Evolutionary conservation across 2,329 filamentous ascomycete species (phyloP).

Genomic region (Cryoendolithus antarcticus): DNA sequence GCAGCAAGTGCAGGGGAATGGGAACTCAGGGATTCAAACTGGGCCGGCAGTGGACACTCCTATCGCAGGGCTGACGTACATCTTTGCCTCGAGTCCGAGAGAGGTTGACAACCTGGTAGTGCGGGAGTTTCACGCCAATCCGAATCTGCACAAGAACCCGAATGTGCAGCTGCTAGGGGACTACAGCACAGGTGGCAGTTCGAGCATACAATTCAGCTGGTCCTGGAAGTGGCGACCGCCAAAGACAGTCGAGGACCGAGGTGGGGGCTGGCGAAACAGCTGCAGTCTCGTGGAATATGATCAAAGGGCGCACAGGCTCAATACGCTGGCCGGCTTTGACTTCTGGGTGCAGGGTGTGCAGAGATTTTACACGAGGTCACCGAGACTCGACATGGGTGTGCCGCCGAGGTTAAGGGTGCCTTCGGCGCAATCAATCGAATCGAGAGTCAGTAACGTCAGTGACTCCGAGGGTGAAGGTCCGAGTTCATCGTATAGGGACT

Average conservation of each 20-base stretch:
- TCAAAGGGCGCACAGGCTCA: slow-evolving; percentile 74
- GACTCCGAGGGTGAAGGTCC: slow-evolving; percentile 46
- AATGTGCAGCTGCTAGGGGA: slow-evolving; percentile 95
- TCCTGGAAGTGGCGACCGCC: slow-evolving; percentile 95
- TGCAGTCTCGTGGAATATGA: slow-evolving; percentile 99
- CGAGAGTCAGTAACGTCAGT: slow-evolving; percentile 50
- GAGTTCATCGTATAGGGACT: slow-evolving; percentile 25
- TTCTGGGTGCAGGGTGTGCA: slow-evolving; percentile 72
- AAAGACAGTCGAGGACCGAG: slow-evolving; percentile 65
- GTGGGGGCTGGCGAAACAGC: slow-evolving; percentile 87
- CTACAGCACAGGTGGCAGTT: slow-evolving; percentile 69
- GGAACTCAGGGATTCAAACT: slow-evolving; percentile 7
- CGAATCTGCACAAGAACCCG: slow-evolving; percentile 91
- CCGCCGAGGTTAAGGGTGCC: slow-evolving; percentile 22
- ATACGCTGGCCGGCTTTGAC: slow-evolving; percentile 82
- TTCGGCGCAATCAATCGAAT: slow-evolving; percentile 63
- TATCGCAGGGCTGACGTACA: slow-evolving; percentile 82
- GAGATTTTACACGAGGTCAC: slow-evolving; percentile 41
- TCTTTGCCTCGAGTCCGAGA: slow-evolving; percentile 71
- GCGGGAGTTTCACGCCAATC: slow-evolving; percentile 90
- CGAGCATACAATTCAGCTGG: slow-evolving; percentile 85
- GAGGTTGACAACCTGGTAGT: slow-evolving; percentile 92
- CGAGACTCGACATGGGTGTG: slow-evolving; percentile 59
- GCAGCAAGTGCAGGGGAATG: slow-evolving; percentile 25
- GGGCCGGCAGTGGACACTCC: slow-evolving; percentile 50